Base-by-base conservation (phyloP, 441 rosid species). In the Lepidium campestre region DNA sequence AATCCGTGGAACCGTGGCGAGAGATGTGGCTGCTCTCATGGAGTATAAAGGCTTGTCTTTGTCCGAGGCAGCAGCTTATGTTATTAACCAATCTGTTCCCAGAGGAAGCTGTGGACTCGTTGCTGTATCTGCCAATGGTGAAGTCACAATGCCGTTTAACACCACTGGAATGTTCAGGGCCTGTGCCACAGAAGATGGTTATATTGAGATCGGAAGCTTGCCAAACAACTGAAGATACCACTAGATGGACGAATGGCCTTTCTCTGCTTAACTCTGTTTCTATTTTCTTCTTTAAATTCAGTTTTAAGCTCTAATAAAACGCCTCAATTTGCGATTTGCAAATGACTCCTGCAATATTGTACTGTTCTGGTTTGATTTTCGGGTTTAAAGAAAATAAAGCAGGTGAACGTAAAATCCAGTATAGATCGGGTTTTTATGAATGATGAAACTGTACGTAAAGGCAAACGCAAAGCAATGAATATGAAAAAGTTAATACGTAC, bases 81-180 rank as follows among this genome's bases (percentile, higher is more conserved):
- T 82, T 12, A 81, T 93, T 17, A 77, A 83, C 20, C 75, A 79
- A 20, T 67, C 85, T 17, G 85, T 67, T 72, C 87, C 90, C 0
- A 75, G 22, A 72, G 91, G 89, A 42, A 77, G 31, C 29, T 87
- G 77, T 46, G 96, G 98, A 15, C 77, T 93, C 57, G 76, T 90
- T 17, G 97, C 95, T 3, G 98, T 93, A 18, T 89, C 98, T 0
- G 87, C 96, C 4, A 68, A 64, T 0, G 96, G 98, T 49, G 95
- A 93, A 85, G 88, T 93, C 23, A 67, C 93, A 18, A 82, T 89
- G 95, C 86, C 91, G 1, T 87, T 78, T 57, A 93, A 93, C 52
- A 84, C 96, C 1, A 81, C 81, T 0, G 98, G 98, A 15, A 93
- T 93, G 97, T 93, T 85, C 68, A 86, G 97, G 46, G 98, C 98